Evolutionary conservation across 441 rosid species (phyloP).

Genomic region (Hypseocharis bilobata): DNA sequence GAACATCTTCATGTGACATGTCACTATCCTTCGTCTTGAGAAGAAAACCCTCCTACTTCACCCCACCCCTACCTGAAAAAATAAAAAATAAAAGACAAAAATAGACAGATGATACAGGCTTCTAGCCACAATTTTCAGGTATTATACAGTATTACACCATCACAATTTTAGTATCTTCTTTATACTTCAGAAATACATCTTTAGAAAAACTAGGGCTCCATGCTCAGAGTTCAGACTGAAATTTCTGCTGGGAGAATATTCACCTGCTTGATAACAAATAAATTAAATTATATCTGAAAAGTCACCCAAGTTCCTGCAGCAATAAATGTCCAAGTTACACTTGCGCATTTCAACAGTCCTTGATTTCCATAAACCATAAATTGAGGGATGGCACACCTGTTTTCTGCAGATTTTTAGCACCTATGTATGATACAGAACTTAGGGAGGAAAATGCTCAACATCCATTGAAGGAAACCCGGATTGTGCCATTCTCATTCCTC

Average conservation of each 20-base stretch:
- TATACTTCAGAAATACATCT: too few relatives aligned
- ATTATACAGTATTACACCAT: neutral
- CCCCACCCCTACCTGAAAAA: too few relatives aligned
- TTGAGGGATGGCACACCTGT: conserved; percentile 3
- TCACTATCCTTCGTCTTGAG: too few relatives aligned
- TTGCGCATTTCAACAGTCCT: neutral
- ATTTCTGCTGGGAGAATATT: neutral
- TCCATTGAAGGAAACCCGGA: conserved; percentile 59
- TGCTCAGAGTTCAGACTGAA: neutral
- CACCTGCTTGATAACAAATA: neutral
- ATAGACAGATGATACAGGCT: conserved; percentile 3
- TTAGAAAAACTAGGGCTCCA: too few relatives aligned
- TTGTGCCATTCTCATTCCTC: conserved; percentile 55
- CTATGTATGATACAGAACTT: conserved; percentile 18
- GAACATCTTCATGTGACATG: too few relatives aligned
- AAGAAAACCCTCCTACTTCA: too few relatives aligned
- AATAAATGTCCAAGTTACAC: too few relatives aligned
- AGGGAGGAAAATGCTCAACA: conserved; percentile 63
- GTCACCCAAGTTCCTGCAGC: too few relatives aligned
- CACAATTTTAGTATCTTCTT: too few relatives aligned
- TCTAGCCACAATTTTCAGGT: neutral
- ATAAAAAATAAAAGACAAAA: too few relatives aligned
- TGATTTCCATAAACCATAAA: conserved; percentile 10
- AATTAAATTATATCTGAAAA: too few relatives aligned
- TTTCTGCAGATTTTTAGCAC: too few relatives aligned